Conservation (phyloP, 352 stramenopile genomes). For the Phytopythium chamaehyphon region DNA sequence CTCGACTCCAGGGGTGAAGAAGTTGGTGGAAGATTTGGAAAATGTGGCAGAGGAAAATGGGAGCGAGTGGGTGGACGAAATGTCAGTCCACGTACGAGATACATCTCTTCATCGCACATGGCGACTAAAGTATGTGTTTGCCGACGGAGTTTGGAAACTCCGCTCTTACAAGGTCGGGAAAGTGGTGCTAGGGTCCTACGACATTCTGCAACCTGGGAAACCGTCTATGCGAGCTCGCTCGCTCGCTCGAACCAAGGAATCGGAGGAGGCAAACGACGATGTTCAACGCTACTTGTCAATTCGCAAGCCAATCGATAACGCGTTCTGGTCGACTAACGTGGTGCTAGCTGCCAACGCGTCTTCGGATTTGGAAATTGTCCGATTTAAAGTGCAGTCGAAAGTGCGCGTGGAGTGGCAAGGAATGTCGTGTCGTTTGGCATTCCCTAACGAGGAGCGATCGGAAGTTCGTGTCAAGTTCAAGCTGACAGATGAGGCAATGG, state of each 20-base stretch:
- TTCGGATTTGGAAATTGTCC: conserved; percentile 8
- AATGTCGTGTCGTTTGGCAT: conserved; percentile 19
- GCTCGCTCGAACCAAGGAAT: conserved; percentile 12
- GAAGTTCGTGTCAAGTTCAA: conserved; percentile 32
- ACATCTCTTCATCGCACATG: conserved; percentile 8
- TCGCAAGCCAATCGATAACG: conserved; percentile 8
- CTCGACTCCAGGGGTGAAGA: conserved; percentile 14
- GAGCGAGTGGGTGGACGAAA: conserved; percentile 6
- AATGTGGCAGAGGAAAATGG: conserved; percentile 12
- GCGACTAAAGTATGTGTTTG: conserved; percentile 39
- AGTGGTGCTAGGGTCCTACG: conserved; percentile 20
- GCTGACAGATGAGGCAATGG: conserved; percentile 13
- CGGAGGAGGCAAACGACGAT: conserved; percentile 6
- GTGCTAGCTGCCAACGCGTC: conserved; percentile 10
- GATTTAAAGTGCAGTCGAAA: conserved; percentile 15
- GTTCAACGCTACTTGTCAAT: conserved; percentile 21
- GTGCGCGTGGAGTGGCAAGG: conserved; percentile 12
- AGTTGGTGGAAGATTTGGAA: conserved; percentile 25
- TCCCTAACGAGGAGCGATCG: conserved; percentile 19
- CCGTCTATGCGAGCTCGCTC: conserved; percentile 32
- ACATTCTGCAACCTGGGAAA: conserved; percentile 27
- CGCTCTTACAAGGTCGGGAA: conserved; percentile 9
- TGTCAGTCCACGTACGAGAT: conserved; percentile 22
- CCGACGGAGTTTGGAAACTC: conserved; percentile 27
- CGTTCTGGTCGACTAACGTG: conserved; percentile 23